These are phyloP conservation scores for Podosphaera xanthii DNA, from an alignment of 2,329 filamentous ascomycete genomes.

Conservation along the genomic window DNA sequence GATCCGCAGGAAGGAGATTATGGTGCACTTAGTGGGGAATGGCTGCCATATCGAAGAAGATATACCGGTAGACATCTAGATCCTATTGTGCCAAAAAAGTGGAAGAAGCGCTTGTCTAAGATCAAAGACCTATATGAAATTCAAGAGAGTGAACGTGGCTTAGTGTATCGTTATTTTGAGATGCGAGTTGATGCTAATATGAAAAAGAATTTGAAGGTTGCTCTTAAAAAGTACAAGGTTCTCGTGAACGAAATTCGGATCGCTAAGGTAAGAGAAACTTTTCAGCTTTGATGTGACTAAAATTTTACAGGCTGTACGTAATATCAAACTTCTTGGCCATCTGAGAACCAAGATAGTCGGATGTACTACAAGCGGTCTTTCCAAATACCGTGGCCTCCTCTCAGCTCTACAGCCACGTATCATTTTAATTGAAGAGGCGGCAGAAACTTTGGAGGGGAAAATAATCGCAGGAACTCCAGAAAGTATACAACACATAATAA, in stretches of 20 bases:
- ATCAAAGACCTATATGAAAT: constrained; percentile 12
- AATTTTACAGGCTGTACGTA: constrained; percentile 7
- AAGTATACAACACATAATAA: constrained; percentile 38
- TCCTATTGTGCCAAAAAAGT: constrained; percentile 4
- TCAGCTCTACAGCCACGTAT: constrained; percentile 35
- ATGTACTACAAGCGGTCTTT: constrained; percentile 42
- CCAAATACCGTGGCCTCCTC: constrained; percentile 42
- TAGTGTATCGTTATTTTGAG: constrained; percentile 15
- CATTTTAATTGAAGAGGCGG: constrained; percentile 47
- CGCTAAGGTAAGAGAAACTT: constrained; percentile 7
- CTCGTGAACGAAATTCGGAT: constrained; percentile 6
- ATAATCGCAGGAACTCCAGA: constrained; percentile 36
- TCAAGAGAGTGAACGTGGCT: constrained; percentile 9
- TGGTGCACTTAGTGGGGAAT: constrained; percentile 9
- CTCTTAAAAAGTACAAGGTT: constrained; percentile 8
- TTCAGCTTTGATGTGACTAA: not conserved
- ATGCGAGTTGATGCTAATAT: constrained; percentile 8
- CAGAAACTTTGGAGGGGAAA: constrained; percentile 31
- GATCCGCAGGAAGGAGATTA: constrained; percentile 6
- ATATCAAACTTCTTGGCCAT: constrained; percentile 33
- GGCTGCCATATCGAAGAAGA: constrained; percentile 9
- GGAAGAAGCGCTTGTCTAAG: constrained; percentile 6
- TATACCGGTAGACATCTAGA: constrained; percentile 9
- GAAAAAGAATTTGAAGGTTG: constrained; percentile 4
- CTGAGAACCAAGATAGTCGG: constrained; percentile 20